Evolutionary conservation across 495 filamentous ascomycete species (phyloP), one percentile per base, ranked within the genome.

Genomic region (Bathelium albidoporum): DNA sequence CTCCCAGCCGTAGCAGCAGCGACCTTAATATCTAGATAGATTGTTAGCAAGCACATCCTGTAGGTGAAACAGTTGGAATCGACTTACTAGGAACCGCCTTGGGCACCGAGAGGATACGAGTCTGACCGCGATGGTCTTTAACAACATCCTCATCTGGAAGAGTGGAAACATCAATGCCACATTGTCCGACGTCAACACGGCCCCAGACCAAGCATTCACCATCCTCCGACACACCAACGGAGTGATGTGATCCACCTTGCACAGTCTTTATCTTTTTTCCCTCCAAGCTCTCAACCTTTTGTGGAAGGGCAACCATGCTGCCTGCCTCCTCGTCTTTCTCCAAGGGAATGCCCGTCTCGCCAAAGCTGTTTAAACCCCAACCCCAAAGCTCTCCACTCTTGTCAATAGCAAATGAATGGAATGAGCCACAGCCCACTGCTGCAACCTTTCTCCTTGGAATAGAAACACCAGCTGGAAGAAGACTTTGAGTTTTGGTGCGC

Each of bases 341-440:
- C 14, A 83, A 81, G 14, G 79, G 77, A 60, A 90, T 80, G 52
- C 89, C 94, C 11, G 87, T 89, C 73, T 93, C 86, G 55, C 86
- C 88, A 71, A 88, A 95, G 72, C 86, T 89, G 76, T 96, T 97
- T 39, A 91, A 75, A 5, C 92, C 93, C 90, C 91, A 97, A 24
- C 85, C 79, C 74, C 83, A 93, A 62, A 94, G 85, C 32, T 85
- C 80, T 36, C 83, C 86, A 43, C 85, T 81, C 22, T 81, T 78
- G 74, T 87, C 85, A 64, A 96, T 79, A 45, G 90, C 89, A 67
- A 96, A 89, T 65, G 79, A 83, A 74, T 90, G 87, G 73, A 88
- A 86, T n/a, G 81, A 78, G 45, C 89, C 89, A 63, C 79, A 80
- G 7, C 75, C 79, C 53, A 92, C 77, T 53, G 78, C 72, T 2